phyloP scores from a whole-genome alignment of 768 basidiomycete species.

The Rhizopogon rudus region DNA sequence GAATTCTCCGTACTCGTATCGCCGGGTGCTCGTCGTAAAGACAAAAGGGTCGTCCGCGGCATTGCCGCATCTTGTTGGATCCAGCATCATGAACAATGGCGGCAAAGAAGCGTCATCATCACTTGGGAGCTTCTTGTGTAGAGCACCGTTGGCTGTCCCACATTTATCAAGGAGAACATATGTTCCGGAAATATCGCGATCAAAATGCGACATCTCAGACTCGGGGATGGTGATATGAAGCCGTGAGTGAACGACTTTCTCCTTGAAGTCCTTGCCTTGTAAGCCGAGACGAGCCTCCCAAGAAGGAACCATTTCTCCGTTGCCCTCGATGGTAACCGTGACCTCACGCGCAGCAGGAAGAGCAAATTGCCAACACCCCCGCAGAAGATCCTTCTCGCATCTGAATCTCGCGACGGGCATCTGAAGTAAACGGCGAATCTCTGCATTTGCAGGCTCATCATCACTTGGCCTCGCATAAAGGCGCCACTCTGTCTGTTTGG shows the following conservation, averaged over 20 bases:
- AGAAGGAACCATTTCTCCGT: conserved; percentile 67
- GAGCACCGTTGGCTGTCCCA: conserved; percentile 79
- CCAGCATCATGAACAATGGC: conserved; percentile 73
- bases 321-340: conserved; percentile 49
- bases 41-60: conserved; percentile 76
- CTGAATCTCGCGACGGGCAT: conserved; percentile 73
- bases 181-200: conserved; percentile 76
- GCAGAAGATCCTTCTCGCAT: conserved; percentile 52
- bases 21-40: conserved; percentile 73
- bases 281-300: conserved; percentile 86
- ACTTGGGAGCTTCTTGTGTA: conserved; percentile 59
- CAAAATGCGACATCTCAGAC: conserved; percentile 45
- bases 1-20: conserved; percentile 78
- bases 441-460: conserved; percentile 69
- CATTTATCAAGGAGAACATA: conserved; percentile 83
- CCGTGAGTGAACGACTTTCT: conserved; percentile 61
- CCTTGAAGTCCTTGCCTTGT: conserved; percentile 55
- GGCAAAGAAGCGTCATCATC: conserved; percentile 46
- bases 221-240: conserved; percentile 57
- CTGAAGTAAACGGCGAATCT: conserved; percentile 68
- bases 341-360: conserved; percentile 58
- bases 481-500: conserved; percentile 80
- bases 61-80: conserved; percentile 77
- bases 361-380: conserved; percentile 77
- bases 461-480: conserved; percentile 69